These are phyloP conservation scores for Pythium oligandrum DNA, from an alignment of 352 stramenopile genomes.

Conservation along the genomic window DNA sequence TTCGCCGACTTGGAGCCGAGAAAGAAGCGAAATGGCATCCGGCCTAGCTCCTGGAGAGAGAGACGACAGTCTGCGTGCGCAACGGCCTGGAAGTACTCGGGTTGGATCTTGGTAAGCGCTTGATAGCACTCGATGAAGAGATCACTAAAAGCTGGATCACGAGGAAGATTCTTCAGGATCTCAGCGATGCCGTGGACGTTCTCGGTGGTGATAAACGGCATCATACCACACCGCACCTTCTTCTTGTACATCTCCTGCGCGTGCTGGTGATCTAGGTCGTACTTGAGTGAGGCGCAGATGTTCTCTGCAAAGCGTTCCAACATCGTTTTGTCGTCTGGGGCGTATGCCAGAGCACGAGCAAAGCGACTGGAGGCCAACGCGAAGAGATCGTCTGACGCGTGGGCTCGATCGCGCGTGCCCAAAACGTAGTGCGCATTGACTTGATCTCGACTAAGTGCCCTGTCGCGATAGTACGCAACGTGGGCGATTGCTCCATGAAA, in stretches of 20 bases:
- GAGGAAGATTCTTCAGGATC: slow-evolving; percentile 76
- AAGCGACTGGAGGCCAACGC: slow-evolving; percentile 66
- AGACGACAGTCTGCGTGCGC: slow-evolving; percentile 47
- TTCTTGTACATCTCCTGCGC: slow-evolving; percentile 75
- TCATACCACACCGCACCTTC: slow-evolving; percentile 61
- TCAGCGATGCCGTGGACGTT: slow-evolving; percentile 73
- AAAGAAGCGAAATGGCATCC: slow-evolving; percentile 72
- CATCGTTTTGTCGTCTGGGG: slow-evolving; percentile 54
- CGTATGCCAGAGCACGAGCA: slow-evolving; percentile 46
- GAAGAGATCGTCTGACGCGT: slow-evolving; percentile 77
- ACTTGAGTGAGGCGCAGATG: slow-evolving; percentile 75
- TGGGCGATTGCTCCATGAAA: slow-evolving; percentile 82
- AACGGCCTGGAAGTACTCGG: slow-evolving; percentile 52
- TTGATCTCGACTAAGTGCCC: slow-evolving; percentile 50
- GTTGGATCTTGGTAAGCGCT: slow-evolving; percentile 38
- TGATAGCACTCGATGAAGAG: slow-evolving; percentile 73
- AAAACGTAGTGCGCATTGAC: slow-evolving; percentile 77
- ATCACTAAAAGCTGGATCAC: slow-evolving; percentile 67
- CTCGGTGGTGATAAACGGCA: slow-evolving; percentile 51
- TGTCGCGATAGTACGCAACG: slow-evolving; percentile 78
- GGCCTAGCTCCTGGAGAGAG: slow-evolving; percentile 36
- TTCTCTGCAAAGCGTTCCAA: slow-evolving; percentile 76
- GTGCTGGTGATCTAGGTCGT: slow-evolving; percentile 70
- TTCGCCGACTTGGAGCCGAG: slow-evolving; percentile 48
- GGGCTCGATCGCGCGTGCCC: slow-evolving; percentile 48